Evolutionary conservation across 371 early-diverging fungal genomes (phyloP).

Genomic region (Scutellospora calospora): DNA sequence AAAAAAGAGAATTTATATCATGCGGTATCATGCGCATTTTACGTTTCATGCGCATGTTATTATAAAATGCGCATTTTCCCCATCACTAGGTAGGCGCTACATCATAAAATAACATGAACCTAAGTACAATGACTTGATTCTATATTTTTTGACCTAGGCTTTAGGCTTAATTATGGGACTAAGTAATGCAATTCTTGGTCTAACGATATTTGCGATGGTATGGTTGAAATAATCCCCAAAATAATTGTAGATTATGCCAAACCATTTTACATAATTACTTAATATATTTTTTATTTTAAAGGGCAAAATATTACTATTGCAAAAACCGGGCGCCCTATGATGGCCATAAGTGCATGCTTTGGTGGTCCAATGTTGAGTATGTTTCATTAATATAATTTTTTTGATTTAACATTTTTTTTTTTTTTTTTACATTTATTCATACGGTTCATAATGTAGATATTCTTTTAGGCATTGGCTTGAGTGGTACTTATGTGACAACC

Average conservation of each 20-base stretch:
- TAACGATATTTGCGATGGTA: slow-evolving; percentile 86
- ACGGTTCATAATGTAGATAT: slow-evolving; percentile 57
- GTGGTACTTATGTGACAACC: slow-evolving; percentile 66
- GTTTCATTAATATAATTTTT: no score
- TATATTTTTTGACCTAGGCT: slow-evolving; percentile 52
- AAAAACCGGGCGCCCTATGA: slow-evolving; percentile 81
- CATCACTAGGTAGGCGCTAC: slow-evolving; percentile 50
- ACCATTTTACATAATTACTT: not conserved
- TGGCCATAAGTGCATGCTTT: slow-evolving; percentile 89
- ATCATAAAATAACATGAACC: not conserved
- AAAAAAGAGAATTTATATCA: no score
- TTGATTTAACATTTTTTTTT: not conserved
- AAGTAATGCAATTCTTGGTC: slow-evolving; percentile 82
- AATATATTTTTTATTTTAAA: slow-evolving; percentile 45
- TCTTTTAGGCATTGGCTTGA: slow-evolving; percentile 78
- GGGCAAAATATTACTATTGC: slow-evolving; percentile 92
- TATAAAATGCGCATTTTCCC: no score
- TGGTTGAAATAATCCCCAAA: no score
- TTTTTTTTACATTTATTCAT: not conserved
- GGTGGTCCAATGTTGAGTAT: slow-evolving; percentile 85
- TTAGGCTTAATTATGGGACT: slow-evolving; percentile 79
- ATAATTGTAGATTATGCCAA: no score
- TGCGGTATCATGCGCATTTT: no score
- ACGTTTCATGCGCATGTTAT: no score
- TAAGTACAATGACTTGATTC: not conserved